A percentile compares a stretch with the other conserved stretches of the same genome.
Conservation (phyloP, 2,329 filamentous ascomycete species). For the Fonsecaea monophora region DNA sequence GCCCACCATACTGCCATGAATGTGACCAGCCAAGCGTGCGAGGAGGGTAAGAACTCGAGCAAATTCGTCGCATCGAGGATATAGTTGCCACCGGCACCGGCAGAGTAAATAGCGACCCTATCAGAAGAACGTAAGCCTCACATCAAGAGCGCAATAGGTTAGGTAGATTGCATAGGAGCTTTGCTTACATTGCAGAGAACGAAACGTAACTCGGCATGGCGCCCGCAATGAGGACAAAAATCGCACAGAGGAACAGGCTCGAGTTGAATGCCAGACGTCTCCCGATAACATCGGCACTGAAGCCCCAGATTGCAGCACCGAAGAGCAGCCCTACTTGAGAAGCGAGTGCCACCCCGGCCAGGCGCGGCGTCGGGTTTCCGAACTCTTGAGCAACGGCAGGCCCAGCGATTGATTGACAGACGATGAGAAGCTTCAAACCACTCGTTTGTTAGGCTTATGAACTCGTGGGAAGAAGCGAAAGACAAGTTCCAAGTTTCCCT, state of each 20-base stretch:
- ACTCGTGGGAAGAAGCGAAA: too few relatives aligned
- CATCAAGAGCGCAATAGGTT: too few relatives aligned
- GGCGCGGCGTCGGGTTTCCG: slow-evolving; percentile 30
- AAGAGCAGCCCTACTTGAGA: slow-evolving; percentile 51
- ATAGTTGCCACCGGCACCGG: slow-evolving; percentile 35
- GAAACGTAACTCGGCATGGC: slow-evolving; percentile 64
- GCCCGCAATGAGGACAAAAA: slow-evolving; percentile 69
- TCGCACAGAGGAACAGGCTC: slow-evolving; percentile 66
- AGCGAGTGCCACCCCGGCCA: slow-evolving; percentile 48
- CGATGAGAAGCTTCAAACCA: slow-evolving; percentile 42
- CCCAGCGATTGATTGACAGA: slow-evolving; percentile 40
- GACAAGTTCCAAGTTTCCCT: slow-evolving; percentile 40
- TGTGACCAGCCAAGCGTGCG: slow-evolving; percentile 65
- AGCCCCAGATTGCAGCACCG: slow-evolving; percentile 68
- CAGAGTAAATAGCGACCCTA: slow-evolving; percentile 35
- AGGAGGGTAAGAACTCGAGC: slow-evolving; percentile 62
- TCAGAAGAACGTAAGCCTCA: too few relatives aligned
- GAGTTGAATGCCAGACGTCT: slow-evolving; percentile 72
- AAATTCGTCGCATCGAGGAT: slow-evolving; percentile 56
- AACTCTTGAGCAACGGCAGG: slow-evolving; percentile 39
- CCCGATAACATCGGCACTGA: slow-evolving; percentile 71
- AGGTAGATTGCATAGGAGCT: too few relatives aligned
- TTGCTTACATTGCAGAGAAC: slow-evolving; percentile 29
- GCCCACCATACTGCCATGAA: slow-evolving; percentile 47
- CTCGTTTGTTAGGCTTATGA: too few relatives aligned